Evolutionary conservation across 176 grass and related monocot genomes (phyloP).

Genomic region (Musa acuminata): DNA sequence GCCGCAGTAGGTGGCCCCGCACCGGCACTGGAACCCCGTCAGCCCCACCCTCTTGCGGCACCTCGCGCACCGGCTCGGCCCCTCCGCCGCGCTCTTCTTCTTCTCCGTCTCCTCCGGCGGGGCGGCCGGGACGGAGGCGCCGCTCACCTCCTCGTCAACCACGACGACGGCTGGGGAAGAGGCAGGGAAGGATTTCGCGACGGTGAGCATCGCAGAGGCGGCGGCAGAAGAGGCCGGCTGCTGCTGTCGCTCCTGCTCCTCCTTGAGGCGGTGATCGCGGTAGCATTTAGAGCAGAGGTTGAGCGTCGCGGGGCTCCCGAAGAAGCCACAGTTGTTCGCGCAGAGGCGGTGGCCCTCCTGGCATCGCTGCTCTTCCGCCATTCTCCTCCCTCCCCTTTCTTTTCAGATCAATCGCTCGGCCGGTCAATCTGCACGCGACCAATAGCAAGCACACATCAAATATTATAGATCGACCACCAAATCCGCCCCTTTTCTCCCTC

Average conservation of each 20-base stretch:
- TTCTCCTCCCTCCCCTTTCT: background rate
- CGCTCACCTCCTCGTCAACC: background rate
- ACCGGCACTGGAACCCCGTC: slow-evolving; percentile 1
- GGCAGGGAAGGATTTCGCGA: background rate
- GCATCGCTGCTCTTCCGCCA: slow-evolving; percentile 9
- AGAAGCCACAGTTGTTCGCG: slow-evolving; percentile 13
- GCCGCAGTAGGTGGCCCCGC: slow-evolving; percentile 8
- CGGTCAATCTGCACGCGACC: background rate
- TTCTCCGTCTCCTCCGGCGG: background rate
- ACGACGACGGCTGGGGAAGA: background rate
- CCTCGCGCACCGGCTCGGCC: background rate
- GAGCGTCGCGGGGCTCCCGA: slow-evolving; percentile 4
- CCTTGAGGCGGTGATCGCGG: background rate
- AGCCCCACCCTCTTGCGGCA: background rate
- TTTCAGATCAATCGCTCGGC: background rate
- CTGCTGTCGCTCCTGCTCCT: background rate
- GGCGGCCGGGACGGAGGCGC: background rate
- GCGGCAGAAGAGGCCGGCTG: background rate
- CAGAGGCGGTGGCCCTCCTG: slow-evolving; percentile 1
- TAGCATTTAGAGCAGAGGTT: slow-evolving; percentile 11
- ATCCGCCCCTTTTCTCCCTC: background rate
- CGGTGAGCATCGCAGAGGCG: background rate
- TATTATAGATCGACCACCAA: background rate
- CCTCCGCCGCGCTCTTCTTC: background rate
- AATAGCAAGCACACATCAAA: background rate